Percentiles rank a stretch among this genome's conserved stretches.
These are phyloP conservation scores for Exobasidium rhododendri DNA, from an alignment of 1,284 basidiomycete species.

Conservation along the genomic window DNA sequence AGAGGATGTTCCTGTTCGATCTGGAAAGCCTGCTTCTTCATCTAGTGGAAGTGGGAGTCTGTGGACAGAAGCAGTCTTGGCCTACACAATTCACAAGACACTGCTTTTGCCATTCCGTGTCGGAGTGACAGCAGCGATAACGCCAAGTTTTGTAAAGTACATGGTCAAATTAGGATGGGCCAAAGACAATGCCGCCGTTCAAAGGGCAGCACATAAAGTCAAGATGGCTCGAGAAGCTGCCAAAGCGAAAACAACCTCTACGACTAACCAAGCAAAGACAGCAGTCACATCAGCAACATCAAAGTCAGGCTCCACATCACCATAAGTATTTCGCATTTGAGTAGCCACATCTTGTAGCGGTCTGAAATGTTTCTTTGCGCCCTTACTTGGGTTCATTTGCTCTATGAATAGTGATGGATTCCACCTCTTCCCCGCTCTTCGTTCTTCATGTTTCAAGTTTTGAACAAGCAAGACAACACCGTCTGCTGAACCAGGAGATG, in stretches of 20 bases:
- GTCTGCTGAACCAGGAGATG: no score
- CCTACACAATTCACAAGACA: slow-evolving; percentile 95
- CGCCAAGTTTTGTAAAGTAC: slow-evolving; percentile 70
- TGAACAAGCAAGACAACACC: no score
- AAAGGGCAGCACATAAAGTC: slow-evolving; percentile 7
- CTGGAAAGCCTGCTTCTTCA: not conserved
- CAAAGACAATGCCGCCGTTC: slow-evolving; percentile 14
- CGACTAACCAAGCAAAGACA: not conserved
- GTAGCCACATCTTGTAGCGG: no score
- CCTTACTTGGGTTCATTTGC: no score
- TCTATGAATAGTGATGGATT: no score
- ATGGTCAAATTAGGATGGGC: slow-evolving; percentile 45
- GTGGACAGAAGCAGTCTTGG: slow-evolving; percentile 85
- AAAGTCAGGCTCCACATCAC: not conserved
- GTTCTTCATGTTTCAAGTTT: no score
- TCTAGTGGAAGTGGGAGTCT: slow-evolving; percentile 53
- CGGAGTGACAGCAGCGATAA: slow-evolving; percentile 80
- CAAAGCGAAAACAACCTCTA: not conserved
- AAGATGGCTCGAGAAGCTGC: slow-evolving; percentile 9
- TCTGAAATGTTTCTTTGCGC: no score
- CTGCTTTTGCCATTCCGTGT: slow-evolving; percentile 84
- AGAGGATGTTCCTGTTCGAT: not conserved
- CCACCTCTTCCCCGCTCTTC: no score
- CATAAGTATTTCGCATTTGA: no score
- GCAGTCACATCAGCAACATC: not conserved